These are phyloP conservation scores for Erysimum pusillum DNA, from an alignment of 441 rosid species.

Conservation along the genomic window DNA sequence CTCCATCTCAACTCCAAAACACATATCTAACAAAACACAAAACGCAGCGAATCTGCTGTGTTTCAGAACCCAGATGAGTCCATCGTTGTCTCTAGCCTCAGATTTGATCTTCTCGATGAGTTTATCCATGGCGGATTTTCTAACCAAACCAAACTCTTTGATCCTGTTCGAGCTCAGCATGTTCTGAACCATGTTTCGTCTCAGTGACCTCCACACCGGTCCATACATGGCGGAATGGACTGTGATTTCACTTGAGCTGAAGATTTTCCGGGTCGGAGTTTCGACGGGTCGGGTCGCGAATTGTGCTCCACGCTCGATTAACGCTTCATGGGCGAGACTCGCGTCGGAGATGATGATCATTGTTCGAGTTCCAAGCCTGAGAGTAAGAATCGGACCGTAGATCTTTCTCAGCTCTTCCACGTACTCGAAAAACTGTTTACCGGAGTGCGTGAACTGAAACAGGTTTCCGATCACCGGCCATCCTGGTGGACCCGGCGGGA, in stretches of 20 bases:
- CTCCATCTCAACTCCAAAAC: conserved; percentile 84
- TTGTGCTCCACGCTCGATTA: conserved; percentile 61
- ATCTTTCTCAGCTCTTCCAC: conserved; percentile 55
- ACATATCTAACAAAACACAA: conserved; percentile 70
- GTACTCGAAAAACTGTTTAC: conserved; percentile 71
- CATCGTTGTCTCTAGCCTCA: conserved; percentile 61
- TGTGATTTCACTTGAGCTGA: conserved; percentile 72
- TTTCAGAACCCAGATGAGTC: conserved; percentile 72
- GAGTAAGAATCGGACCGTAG: conserved; percentile 76
- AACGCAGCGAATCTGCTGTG: conserved; percentile 80
- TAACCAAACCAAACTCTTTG: conserved; percentile 61
- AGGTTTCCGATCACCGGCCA: conserved; percentile 94
- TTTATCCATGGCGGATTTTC: conserved; percentile 70
- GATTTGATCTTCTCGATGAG: conserved; percentile 54
- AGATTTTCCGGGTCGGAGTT: conserved; percentile 74
- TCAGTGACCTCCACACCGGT: conserved; percentile 79
- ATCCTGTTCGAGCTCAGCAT: conserved; percentile 76
- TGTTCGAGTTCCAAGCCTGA: conserved; percentile 78
- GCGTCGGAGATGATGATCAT: conserved; percentile 69
- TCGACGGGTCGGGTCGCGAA: conserved; percentile 75
- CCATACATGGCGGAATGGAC: conserved; percentile 77
- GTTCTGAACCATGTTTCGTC: conserved; percentile 89
- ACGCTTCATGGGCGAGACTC: conserved; percentile 70
- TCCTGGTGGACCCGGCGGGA: conserved; percentile 91
- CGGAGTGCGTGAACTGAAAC: conserved; percentile 74